These are phyloP conservation scores for Phytophthora pistaciae DNA, from an alignment of 352 stramenopile genomes.

Conservation along the genomic window DNA sequence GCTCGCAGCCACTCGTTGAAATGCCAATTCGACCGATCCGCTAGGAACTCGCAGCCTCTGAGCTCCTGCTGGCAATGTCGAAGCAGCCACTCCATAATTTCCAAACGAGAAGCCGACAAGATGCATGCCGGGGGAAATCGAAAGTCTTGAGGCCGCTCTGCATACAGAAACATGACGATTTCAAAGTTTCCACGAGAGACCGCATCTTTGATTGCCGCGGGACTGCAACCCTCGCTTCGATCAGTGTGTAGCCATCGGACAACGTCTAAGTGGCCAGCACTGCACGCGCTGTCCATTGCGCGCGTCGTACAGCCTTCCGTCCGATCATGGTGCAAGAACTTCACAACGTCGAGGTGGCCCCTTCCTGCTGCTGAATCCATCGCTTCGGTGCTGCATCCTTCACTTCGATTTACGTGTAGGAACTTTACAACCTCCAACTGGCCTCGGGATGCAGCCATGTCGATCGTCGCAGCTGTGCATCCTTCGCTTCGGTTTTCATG, in stretches of 20 bases:
- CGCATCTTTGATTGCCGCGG: conserved; percentile 16
- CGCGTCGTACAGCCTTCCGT: conserved; percentile 18
- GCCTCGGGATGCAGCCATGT: conserved; percentile 3
- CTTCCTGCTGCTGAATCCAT: conserved; percentile 17
- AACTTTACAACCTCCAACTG: conserved; percentile 8
- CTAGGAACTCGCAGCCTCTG: conserved; percentile 15
- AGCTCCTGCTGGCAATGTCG: conserved; percentile 13
- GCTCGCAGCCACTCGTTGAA: conserved; percentile 21
- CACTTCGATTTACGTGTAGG: conserved; percentile 7
- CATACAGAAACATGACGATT: conserved; percentile 20
- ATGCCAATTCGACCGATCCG: conserved; percentile 20
- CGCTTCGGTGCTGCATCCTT: conserved; percentile 14
- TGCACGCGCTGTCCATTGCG: conserved; percentile 19
- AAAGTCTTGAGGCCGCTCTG: conserved; percentile 4
- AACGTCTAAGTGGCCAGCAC: conserved; percentile 14
- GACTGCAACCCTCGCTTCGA: conserved; percentile 15
- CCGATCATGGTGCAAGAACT: conserved; percentile 20
- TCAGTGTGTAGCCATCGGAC: conserved; percentile 20
- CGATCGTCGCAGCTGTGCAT: conserved; percentile 4
- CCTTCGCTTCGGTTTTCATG: conserved; percentile 13
- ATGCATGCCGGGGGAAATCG: conserved; percentile 11
- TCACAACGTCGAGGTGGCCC: conserved; percentile 16
- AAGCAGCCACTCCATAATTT: conserved; percentile 26
- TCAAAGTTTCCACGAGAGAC: conserved; percentile 21
- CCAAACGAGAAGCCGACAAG: conserved; percentile 10